Percentiles rank a stretch among this genome's conserved stretches.
Conservation (phyloP, 495 filamentous ascomycete genomes). For the Aspergillus kassunensis region DNA sequence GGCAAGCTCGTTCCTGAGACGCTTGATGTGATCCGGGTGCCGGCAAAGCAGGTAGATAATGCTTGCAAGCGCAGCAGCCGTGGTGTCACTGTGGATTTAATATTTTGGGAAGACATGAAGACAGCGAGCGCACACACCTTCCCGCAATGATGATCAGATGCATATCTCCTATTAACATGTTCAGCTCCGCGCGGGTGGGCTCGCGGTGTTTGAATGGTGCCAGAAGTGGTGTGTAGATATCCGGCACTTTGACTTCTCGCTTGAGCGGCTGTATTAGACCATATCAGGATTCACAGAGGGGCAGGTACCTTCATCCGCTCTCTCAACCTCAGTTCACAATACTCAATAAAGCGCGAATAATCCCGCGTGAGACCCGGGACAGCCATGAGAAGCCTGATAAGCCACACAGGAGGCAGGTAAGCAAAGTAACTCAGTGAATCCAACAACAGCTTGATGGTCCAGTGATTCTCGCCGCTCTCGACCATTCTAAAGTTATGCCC, state of each 20-base stretch:
- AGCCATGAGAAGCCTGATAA: neutral
- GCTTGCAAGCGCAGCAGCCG: slow-evolving; percentile 30
- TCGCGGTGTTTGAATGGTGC: slow-evolving; percentile 11
- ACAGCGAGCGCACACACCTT: slow-evolving; percentile 8
- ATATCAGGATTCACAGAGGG: neutral
- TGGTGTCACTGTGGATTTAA: slow-evolving; percentile 32
- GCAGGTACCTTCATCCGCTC: neutral
- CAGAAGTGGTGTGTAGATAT: slow-evolving; percentile 24
- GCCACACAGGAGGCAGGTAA: slow-evolving; percentile 17
- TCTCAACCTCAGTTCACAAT: neutral
- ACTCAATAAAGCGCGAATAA: neutral
- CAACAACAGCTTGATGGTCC: slow-evolving; percentile 21
- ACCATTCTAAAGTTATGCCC: slow-evolving; percentile 34
- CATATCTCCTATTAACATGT: slow-evolving; percentile 25
- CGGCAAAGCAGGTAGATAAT: slow-evolving; percentile 36
- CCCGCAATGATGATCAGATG: slow-evolving; percentile 35
- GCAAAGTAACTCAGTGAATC: slow-evolving; percentile 7
- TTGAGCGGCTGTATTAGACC: no score
- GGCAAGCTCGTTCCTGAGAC: slow-evolving; percentile 28
- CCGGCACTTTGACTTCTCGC: neutral
- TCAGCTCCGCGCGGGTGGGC: slow-evolving; percentile 13
- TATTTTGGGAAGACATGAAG: neutral
- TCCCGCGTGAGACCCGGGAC: neutral
- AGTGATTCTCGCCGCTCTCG: slow-evolving; percentile 18
- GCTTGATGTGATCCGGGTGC: slow-evolving; percentile 19